Conservation (phyloP, 2,329 filamentous ascomycete species). For the Fusarium euwallaceae region DNA sequence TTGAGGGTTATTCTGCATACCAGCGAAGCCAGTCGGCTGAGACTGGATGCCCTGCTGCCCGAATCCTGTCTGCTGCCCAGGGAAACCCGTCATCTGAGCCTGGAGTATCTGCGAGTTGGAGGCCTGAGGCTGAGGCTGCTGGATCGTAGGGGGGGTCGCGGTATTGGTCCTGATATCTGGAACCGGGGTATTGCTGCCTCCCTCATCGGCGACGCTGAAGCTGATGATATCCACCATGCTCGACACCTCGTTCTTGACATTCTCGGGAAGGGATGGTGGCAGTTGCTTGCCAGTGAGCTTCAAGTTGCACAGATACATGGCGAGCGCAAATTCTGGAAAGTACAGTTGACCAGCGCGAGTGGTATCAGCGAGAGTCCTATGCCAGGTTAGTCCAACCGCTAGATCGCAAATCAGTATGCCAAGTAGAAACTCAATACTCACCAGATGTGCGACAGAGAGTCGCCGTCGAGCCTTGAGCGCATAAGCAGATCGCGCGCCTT, state of each 20-base stretch:
- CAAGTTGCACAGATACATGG: conserved; percentile 98
- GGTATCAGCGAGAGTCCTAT: conserved; percentile 90
- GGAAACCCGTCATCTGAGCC: conserved; percentile 78
- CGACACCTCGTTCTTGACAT: conserved; percentile 94
- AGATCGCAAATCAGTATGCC: background rate
- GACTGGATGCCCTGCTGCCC: conserved; percentile 72
- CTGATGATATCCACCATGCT: conserved; percentile 99
- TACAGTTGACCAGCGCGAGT: conserved; percentile 96
- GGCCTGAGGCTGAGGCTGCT: conserved; percentile 78
- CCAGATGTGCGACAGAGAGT: conserved; percentile 94
- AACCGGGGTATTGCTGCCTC: conserved; percentile 68
- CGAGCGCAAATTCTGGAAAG: conserved; percentile 96
- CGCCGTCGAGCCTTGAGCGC: conserved; percentile 88
- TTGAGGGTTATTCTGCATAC: conserved; percentile 75
- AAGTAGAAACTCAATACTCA: conserved; percentile 54
- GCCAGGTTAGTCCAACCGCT: conserved; percentile 31
- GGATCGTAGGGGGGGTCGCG: conserved; percentile 65
- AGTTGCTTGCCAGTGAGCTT: conserved; percentile 89
- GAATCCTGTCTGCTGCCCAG: conserved; percentile 69
- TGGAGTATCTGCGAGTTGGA: conserved; percentile 77
- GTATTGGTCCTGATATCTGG: conserved; percentile 70
- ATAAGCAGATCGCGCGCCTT: conserved; percentile 91
- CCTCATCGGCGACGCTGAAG: conserved; percentile 87
- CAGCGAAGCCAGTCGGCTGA: conserved; percentile 79
- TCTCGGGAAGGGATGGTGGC: conserved; percentile 81